Conservation (phyloP, 2,329 filamentous ascomycete species). For the Fusarium sp. region DNA sequence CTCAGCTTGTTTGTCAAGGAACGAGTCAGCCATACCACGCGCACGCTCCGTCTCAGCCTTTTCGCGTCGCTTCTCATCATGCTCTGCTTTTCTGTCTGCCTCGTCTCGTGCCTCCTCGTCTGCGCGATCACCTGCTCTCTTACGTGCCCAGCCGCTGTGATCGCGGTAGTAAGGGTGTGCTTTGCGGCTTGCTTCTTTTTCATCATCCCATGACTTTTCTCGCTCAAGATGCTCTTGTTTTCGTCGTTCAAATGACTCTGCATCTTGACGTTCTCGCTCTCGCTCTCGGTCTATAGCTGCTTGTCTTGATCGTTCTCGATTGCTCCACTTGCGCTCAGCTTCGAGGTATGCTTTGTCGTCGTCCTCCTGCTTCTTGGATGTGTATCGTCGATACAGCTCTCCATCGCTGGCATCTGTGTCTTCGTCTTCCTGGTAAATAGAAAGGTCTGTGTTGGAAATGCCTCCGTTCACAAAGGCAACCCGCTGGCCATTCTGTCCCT, state of each 20-base stretch:
- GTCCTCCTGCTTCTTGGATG: conserved; percentile 79
- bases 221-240: conserved; percentile 77
- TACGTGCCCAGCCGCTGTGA: conserved; percentile 85
- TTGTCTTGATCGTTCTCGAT: conserved; percentile 85
- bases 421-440: conserved; percentile 79
- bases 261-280: conserved; percentile 82
- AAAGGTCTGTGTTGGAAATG: conserved; percentile 69
- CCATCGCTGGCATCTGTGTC: conserved; percentile 89
- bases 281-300: conserved; percentile 88
- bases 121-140: conserved; percentile 78
- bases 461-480: conserved; percentile 86
- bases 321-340: conserved; percentile 90
- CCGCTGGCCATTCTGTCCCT: conserved; percentile 74
- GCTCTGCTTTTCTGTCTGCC: conserved; percentile 83
- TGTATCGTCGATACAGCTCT: conserved; percentile 81
- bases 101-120: conserved; percentile 84
- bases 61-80: conserved; percentile 78
- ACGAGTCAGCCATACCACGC: conserved; percentile 87
- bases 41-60: conserved; percentile 82
- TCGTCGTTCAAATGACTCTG: conserved; percentile 72
- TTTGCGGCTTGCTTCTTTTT: conserved; percentile 81
- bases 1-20: conserved; percentile 85
- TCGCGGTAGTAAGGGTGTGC: conserved; percentile 88
- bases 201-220: conserved; percentile 86
- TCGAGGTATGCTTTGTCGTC: conserved; percentile 85